phyloP scores from a whole-genome alignment of 495 filamentous ascomycete species.

The Penicillium bialowiezense region DNA sequence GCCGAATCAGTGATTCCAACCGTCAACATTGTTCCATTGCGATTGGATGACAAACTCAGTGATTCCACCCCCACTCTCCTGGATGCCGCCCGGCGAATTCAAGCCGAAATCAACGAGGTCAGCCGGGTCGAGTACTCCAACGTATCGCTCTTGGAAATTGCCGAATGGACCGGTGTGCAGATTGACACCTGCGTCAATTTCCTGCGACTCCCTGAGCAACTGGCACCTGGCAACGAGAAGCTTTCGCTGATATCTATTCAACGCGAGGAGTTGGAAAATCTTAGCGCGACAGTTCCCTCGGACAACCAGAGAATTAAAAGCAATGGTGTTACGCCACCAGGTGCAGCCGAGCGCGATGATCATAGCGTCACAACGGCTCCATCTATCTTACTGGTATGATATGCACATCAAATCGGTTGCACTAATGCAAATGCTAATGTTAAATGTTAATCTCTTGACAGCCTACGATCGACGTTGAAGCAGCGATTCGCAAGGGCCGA shows the following conservation, averaged over 20 bases:
- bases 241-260: constrained; percentile 13
- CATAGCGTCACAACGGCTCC: constrained; percentile 10
- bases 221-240: constrained; percentile 3
- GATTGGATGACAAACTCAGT: constrained; percentile 20
- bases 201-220: constrained; percentile 27
- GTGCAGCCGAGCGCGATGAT: constrained; percentile 1
- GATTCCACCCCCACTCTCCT: constrained; percentile 16
- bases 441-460: constrained; percentile 14
- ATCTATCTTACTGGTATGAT: constrained; percentile 20
- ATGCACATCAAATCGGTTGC: constrained; percentile 1
- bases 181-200: constrained; percentile 38
- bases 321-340: constrained; percentile 8
- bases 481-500: constrained; percentile 25
- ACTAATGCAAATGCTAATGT: constrained; percentile 14
- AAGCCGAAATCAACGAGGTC: constrained; percentile 31
- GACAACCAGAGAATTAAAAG: constrained; percentile 6
- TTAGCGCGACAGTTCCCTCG: constrained; percentile 1
- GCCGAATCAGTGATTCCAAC: constrained; percentile 30
- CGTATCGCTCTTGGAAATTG: constrained; percentile 33
- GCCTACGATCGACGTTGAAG: constrained; percentile 37
- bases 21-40: constrained; percentile 36
- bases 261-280: constrained; percentile 8
- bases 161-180: constrained; percentile 34
- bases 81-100: constrained; percentile 23
- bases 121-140: constrained; percentile 26